A percentile compares a stretch with the other conserved stretches of the same genome.
Evolutionary conservation across 2,329 filamentous ascomycete species (phyloP).

Genomic region (Geosmithia flava): DNA sequence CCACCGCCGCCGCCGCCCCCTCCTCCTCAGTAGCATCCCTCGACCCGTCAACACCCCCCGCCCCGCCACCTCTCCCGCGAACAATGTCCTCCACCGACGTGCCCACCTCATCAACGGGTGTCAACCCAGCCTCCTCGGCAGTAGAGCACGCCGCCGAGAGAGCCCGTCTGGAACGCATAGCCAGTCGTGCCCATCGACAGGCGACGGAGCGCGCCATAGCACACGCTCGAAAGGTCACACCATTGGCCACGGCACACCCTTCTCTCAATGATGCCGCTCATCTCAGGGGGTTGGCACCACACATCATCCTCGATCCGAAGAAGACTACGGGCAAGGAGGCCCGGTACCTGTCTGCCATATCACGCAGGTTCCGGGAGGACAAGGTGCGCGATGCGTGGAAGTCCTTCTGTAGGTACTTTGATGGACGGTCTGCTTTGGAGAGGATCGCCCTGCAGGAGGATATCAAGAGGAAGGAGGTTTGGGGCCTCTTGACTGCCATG

Average conservation of each 20-base stretch:
- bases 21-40: constrained; percentile 10
- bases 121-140: no score
- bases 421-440: constrained; percentile 75
- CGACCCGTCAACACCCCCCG: constrained; percentile 4
- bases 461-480: constrained; percentile 74
- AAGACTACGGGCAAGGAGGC: constrained; percentile 69
- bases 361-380: constrained; percentile 37
- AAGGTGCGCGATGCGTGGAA: constrained; percentile 58
- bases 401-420: constrained; percentile 71
- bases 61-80: constrained; percentile 8
- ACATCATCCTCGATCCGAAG: constrained; percentile 66
- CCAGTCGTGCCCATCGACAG: constrained; percentile 39
- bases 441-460: constrained; percentile 76
- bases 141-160: constrained; percentile 46
- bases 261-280: constrained; percentile 44
- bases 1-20: constrained; percentile 6
- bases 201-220: constrained; percentile 43
- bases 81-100: constrained; percentile 10
- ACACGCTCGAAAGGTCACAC: constrained; percentile 37
- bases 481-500: constrained; percentile 51
- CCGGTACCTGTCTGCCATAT: constrained; percentile 53
- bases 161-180: constrained; percentile 47
- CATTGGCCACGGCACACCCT: constrained; percentile 38
- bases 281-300: constrained; percentile 44
- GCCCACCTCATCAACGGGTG: constrained; percentile 12